Base-by-base conservation (phyloP, 2,329 filamentous ascomycete species). In the Aspergillus aculeatus region DNA sequence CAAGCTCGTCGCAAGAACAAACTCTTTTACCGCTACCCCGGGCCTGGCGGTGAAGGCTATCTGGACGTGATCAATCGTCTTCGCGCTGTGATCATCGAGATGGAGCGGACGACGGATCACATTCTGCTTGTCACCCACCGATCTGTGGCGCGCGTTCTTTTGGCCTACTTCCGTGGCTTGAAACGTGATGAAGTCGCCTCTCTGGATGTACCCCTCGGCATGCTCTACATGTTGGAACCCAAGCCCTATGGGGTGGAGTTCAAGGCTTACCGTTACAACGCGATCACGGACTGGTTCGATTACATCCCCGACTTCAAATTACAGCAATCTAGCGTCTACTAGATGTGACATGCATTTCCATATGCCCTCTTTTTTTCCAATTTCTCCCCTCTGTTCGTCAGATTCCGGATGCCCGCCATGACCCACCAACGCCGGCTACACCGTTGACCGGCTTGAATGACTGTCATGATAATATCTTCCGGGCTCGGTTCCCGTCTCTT, bases 201-300 rank as follows among this genome's bases (percentile, higher is more conserved):
- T 69, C 84, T 99, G 62, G 94, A 98, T 71, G 91, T 97, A 50
- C 95, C 95, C 0, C 81, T 99, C 52, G 95, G 95, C 19, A 93
- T 96, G 82, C 82, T 97, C 7, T 99, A 96, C 75, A 91, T 92
- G 67, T 89, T 99, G 51, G 94, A 99, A 77, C 95, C 95, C 64
- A 97, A 97, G 82, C 95, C 95, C 0, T 99, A 99, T 67, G 95
- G 95, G 14, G 93, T 97, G 60, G 94, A 96, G 62, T 97, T 98
- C 80, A 94, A 96, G 74, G 94, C 92, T 0, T 99, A 96, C 81
- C 86, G 88, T 62, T 99, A 96, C 79, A 91, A 96, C 72, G 85
- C 91, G 63, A 81, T 83, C 3, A 84, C 80, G 21, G 87, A 89
- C 63, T 92, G 89, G 84, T 99, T 99, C 69, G 87, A 95, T 60